Conservation (phyloP, 106 monocot genomes). For the Acorus gramineus region DNA sequence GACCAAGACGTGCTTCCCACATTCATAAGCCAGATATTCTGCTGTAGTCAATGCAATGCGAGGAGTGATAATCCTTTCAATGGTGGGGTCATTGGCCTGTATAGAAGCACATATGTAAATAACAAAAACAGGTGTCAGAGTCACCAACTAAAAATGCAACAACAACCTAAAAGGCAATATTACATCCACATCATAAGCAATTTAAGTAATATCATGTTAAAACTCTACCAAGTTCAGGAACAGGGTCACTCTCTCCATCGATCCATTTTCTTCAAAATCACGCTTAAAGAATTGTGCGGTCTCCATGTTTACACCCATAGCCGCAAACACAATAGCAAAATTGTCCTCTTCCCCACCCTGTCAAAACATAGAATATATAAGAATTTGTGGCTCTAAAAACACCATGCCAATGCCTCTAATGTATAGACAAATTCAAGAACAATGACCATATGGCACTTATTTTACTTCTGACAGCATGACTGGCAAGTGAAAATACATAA, state of each 20-base stretch:
- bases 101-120: constrained; percentile 4
- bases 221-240: constrained; percentile 82
- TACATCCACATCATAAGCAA: background rate
- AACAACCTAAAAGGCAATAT: background rate
- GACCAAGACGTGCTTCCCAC: constrained; percentile 97
- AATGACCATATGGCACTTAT: too few relatives aligned
- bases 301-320: constrained; percentile 99
- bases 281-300: constrained; percentile 99
- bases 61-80: constrained; percentile 95
- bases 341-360: constrained; percentile 90
- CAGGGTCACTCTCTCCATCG: constrained; percentile 98
- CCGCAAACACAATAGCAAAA: constrained; percentile 99
- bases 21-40: constrained; percentile 96
- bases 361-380: background rate
- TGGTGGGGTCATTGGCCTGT: constrained; percentile 99
- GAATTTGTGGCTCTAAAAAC: too few relatives aligned
- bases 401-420: background rate
- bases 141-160: background rate
- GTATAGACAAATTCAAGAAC: background rate
- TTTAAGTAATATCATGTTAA: background rate
- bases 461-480: too few relatives aligned
- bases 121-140: constrained; percentile 5
- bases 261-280: constrained; percentile 99
- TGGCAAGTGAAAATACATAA: too few relatives aligned
- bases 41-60: constrained; percentile 96